Evolutionary conservation across 306 rosid species (phyloP).

Genomic region (Castanea crenata): DNA sequence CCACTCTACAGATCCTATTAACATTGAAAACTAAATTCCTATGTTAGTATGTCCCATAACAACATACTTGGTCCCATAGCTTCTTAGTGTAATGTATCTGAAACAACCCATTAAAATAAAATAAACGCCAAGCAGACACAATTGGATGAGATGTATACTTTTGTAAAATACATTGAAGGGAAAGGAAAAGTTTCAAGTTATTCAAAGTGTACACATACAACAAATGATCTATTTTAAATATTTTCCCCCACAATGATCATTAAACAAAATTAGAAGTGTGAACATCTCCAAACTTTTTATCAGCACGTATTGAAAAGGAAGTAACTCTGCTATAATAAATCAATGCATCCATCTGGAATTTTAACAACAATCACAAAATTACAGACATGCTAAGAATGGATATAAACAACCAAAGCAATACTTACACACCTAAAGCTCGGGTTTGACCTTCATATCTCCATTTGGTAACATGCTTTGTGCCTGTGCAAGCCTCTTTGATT

Average conservation of each 20-base stretch:
- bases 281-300: neutral
- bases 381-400: conserved; percentile 1
- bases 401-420: conserved; percentile 12
- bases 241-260: neutral
- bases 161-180: no score
- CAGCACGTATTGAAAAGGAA: neutral
- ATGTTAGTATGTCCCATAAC: no score
- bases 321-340: neutral
- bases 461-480: conserved; percentile 69
- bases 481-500: conserved; percentile 70
- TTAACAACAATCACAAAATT: conserved; percentile 4
- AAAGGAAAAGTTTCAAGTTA: neutral
- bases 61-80: no score
- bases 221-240: neutral
- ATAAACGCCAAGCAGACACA: no score
- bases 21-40: no score
- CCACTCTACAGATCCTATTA: no score
- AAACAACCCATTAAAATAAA: no score
- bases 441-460: conserved; percentile 80
- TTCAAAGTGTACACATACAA: neutral
- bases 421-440: conserved; percentile 46
- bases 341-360: neutral
- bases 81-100: no score
- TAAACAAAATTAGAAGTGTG: neutral
- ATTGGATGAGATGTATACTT: no score